Conservation (phyloP, 2,329 filamentous ascomycete species). For the Blumeria graminis region DNA sequence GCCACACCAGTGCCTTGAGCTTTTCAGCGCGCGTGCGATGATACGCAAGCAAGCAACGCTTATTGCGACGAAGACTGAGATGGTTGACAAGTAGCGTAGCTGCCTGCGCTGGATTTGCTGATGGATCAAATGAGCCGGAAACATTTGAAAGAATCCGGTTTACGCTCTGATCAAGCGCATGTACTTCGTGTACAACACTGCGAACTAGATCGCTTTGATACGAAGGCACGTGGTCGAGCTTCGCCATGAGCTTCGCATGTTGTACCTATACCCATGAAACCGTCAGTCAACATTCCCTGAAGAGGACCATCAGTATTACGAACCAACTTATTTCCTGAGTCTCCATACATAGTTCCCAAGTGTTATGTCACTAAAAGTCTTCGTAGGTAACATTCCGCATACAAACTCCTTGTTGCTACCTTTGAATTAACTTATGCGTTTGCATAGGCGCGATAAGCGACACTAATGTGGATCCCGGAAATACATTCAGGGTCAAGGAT, state of each 20-base stretch:
- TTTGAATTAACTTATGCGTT: too few relatives aligned
- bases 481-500: too few relatives aligned
- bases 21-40: slow-evolving; percentile 78
- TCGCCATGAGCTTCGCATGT: slow-evolving; percentile 86
- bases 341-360: slow-evolving; percentile 35
- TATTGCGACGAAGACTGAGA: slow-evolving; percentile 84
- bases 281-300: not conserved
- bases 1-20: slow-evolving; percentile 84
- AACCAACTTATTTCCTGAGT: slow-evolving; percentile 45
- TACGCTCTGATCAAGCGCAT: slow-evolving; percentile 76
- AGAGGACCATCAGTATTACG: slow-evolving; percentile 6
- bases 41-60: slow-evolving; percentile 83
- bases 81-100: slow-evolving; percentile 84
- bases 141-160: slow-evolving; percentile 58
- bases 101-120: slow-evolving; percentile 57
- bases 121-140: slow-evolving; percentile 68
- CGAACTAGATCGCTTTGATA: slow-evolving; percentile 87
- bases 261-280: slow-evolving; percentile 37
- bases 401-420: too few relatives aligned
- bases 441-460: too few relatives aligned
- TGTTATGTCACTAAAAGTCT: too few relatives aligned
- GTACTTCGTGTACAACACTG: slow-evolving; percentile 68
- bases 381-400: slow-evolving; percentile 4
- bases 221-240: slow-evolving; percentile 61
- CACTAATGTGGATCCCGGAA: too few relatives aligned